Conservation (phyloP, 768 basidiomycete species). For the Lactarius psammicola region DNA sequence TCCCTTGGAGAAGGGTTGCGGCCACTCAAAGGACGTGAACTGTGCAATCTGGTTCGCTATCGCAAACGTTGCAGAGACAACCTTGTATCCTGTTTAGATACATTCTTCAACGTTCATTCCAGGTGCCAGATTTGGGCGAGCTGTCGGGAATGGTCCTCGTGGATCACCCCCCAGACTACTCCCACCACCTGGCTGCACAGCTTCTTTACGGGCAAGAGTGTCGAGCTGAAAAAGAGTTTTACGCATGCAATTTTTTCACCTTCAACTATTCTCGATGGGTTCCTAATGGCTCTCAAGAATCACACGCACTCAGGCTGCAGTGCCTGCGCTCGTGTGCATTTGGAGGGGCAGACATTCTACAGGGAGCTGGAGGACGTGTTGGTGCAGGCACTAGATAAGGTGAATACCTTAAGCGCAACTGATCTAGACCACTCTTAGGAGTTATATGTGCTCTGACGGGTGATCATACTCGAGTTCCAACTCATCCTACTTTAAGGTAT, state of each 20-base stretch:
- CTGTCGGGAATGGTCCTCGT: not conserved
- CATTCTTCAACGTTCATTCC: not conserved
- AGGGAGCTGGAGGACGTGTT: conserved; percentile 1
- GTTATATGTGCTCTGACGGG: not conserved
- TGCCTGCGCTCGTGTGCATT: not conserved
- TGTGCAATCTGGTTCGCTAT: conserved; percentile 3
- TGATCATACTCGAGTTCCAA: not conserved
- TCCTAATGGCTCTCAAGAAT: not conserved
- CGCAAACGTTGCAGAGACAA: conserved; percentile 6
- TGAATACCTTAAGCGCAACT: not conserved
- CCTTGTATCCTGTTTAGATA: not conserved
- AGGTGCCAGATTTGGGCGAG: conserved; percentile 2
- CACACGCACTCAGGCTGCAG: not conserved
- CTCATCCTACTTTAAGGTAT: not conserved
- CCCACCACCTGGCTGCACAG: not conserved
- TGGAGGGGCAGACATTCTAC: conserved; percentile 1
- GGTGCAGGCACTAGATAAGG: conserved; percentile 2
- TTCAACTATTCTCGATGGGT: not conserved
- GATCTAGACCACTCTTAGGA: not conserved
- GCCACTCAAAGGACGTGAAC: conserved; percentile 1
- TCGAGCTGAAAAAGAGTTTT: not conserved
- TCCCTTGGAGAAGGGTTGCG: conserved; percentile 1
- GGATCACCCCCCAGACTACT: not conserved
- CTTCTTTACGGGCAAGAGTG: not conserved
- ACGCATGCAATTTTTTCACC: not conserved